Base-by-base conservation (phyloP, 805 yeast species). In the Starmerella vitae region DNA sequence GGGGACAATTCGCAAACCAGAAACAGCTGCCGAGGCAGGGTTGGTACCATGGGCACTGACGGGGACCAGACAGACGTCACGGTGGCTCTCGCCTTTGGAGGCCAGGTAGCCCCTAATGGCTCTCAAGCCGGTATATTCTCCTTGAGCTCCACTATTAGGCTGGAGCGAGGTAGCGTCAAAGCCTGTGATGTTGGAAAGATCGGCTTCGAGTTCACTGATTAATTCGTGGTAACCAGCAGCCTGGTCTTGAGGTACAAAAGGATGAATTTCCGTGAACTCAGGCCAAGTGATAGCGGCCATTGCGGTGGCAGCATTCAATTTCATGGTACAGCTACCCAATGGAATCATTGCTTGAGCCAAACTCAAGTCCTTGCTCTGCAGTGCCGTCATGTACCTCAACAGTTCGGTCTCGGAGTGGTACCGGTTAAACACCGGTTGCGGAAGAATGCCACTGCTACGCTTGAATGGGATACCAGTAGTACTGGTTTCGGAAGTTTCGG, bases 111-210 rank as follows among this genome's bases (percentile, higher is more conserved):
- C 72, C 50, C 76, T 71, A 49, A 91, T 88, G 33, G 85, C 84
- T 43, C 93, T 73, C 44, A 91, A 67, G 21, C 98, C 98, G 13
- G 97, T 74, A 63, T 80, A 91, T 62, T 91, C 98, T 61, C 98
- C 98, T 62, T 88, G 95, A 29, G 98, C 97, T 50, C 98, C 98
- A 29, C 96, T 83, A 59, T 91, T 91, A 46, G 98, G 98, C 77
- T 84, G 93, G 43, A 83, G 65, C 2, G 96, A 81, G 17, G 93
- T 78, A 30, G 82, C 88, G 44, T 76, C 82, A 54, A 91, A 84
- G 0, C 97, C 97, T 9, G 98, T 88, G 47, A 91, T 86, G 47
- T 80, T 83, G 41, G 86, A 81, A 49, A 91, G 67, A 60, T 91
- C 97, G 27, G 67, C 64, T 59, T 82, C 94, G 25, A 91, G 71